A percentile compares a stretch with the other conserved stretches of the same genome.
Evolutionary conservation across 371 early-diverging fungal genomes (phyloP).

Genomic region (Saksenaea vasiformis): DNA sequence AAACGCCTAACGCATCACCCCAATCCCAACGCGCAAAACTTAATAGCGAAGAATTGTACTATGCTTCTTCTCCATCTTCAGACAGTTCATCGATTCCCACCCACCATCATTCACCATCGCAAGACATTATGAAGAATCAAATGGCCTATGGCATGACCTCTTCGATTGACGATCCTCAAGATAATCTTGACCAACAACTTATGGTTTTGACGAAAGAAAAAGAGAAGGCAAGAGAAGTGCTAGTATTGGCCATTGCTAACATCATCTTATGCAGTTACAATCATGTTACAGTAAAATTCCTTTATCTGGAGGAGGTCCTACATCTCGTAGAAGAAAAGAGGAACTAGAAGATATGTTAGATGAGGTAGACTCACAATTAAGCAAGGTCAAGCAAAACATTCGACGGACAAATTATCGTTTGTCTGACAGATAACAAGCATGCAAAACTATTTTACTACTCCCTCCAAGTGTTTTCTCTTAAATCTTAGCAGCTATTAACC

Average conservation of each 20-base stretch:
- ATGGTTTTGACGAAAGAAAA: slow-evolving; percentile 8
- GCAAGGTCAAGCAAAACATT: slow-evolving; percentile 28
- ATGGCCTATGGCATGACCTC: background rate
- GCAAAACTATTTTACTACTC: background rate
- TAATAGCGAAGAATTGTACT: background rate
- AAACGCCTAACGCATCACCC: slow-evolving; percentile 2
- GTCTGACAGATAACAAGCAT: background rate
- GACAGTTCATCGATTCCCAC: background rate
- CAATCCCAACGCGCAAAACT: background rate
- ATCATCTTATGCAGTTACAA: slow-evolving; percentile 31
- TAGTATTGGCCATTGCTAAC: background rate
- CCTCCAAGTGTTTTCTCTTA: background rate
- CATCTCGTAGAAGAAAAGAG: slow-evolving; percentile 54
- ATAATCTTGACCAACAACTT: slow-evolving; percentile 10
- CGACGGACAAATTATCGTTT: slow-evolving; percentile 3
- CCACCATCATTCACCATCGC: background rate
- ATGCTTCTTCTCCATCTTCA: slow-evolving; percentile 4
- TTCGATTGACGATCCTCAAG: slow-evolving; percentile 1
- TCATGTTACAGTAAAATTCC: slow-evolving; percentile 61
- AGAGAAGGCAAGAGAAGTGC: slow-evolving; percentile 3
- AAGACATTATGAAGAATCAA: slow-evolving; percentile 1
- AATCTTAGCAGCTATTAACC: background rate
- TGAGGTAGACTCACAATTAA: slow-evolving; percentile 40
- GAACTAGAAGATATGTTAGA: slow-evolving; percentile 57
- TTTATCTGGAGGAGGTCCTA: slow-evolving; percentile 55